These are phyloP conservation scores for Scheffersomyces illinoinensis DNA, from an alignment of 1,139 yeast species.

Conservation along the genomic window DNA sequence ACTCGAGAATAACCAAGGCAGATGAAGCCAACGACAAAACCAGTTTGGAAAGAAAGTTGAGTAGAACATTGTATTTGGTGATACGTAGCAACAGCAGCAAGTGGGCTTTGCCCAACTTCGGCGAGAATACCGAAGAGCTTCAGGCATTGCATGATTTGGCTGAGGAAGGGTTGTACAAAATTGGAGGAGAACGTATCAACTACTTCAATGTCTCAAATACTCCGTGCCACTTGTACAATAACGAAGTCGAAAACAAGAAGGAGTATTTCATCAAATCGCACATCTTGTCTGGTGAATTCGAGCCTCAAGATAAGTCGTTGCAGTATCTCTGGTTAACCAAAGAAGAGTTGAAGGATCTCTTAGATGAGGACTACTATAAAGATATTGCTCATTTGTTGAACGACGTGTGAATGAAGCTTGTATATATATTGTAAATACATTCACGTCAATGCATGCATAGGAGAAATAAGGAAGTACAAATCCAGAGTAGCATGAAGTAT, in stretches of 20 bases:
- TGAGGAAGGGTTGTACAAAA: constrained; percentile 64
- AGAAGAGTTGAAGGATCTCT: constrained; percentile 66
- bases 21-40: constrained; percentile 61
- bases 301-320: constrained; percentile 40
- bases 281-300: constrained; percentile 83
- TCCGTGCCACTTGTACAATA: constrained; percentile 72
- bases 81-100: constrained; percentile 40
- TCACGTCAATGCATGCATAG: background rate
- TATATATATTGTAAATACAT: background rate
- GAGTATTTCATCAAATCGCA: constrained; percentile 85
- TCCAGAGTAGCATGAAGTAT: background rate
- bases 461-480: background rate
- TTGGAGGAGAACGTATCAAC: constrained; percentile 78
- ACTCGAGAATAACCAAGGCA: constrained; percentile 75
- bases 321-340: constrained; percentile 79
- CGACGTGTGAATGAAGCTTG: constrained; percentile 29
- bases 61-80: constrained; percentile 76
- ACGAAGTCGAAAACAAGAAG: constrained; percentile 27
- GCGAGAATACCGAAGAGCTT: constrained; percentile 27
- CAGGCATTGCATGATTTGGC: constrained; percentile 72
- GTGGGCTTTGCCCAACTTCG: constrained; percentile 85
- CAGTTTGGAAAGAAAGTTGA: constrained; percentile 76
- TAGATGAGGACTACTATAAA: constrained; percentile 56
- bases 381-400: constrained; percentile 54
- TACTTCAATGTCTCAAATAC: constrained; percentile 88